Evolutionary conservation across 2,329 filamentous ascomycete species (phyloP).

Genomic region (Cladosporium sp.): DNA sequence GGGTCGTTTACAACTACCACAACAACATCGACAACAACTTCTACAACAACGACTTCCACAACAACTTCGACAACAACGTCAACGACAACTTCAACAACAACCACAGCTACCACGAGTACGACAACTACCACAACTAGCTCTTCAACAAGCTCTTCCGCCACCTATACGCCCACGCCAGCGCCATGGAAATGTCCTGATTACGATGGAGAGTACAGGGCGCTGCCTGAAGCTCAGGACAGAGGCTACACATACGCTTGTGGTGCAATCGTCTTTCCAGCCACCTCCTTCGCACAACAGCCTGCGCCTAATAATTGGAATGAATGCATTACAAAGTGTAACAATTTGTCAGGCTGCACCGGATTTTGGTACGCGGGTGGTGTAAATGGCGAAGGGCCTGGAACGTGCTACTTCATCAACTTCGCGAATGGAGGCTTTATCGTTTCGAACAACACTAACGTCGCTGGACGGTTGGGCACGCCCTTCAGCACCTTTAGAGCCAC

Average conservation of each 20-base stretch:
- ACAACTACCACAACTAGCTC: background rate
- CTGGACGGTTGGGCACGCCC: background rate
- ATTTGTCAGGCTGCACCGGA: slow-evolving; percentile 17
- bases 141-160: background rate
- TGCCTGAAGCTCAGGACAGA: background rate
- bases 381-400: slow-evolving; percentile 22
- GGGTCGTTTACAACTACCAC: background rate
- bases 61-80: background rate
- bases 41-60: background rate
- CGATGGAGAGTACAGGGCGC: background rate
- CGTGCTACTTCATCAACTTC: slow-evolving; percentile 21
- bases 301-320: slow-evolving; percentile 16
- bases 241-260: background rate
- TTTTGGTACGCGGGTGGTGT: slow-evolving; percentile 21
- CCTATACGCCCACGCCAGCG: background rate
- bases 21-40: background rate
- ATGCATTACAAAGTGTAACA: slow-evolving; percentile 23
- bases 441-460: background rate
- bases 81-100: background rate
- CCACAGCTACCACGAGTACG: background rate
- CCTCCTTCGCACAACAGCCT: background rate
- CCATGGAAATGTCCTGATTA: background rate
- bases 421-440: background rate
- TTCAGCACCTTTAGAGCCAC: background rate
- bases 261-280: background rate